Evolutionary conservation across 139 green algal species (phyloP).

Genomic region (Picochlorum sp.): DNA sequence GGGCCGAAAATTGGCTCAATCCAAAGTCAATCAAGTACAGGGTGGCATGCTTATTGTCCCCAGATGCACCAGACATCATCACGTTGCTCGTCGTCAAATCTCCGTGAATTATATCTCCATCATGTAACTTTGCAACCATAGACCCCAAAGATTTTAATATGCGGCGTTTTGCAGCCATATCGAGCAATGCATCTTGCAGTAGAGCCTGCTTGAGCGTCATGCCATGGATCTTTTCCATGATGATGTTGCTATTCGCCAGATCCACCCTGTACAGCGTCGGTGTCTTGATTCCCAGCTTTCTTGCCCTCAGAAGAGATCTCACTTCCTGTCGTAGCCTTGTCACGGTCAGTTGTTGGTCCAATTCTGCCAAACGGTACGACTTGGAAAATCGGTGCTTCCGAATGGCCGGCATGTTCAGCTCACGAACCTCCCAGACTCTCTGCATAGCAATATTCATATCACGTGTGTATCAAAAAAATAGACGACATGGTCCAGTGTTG

Average conservation of each 20-base stretch:
- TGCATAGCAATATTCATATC: slow-evolving; percentile 12
- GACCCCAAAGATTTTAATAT: slow-evolving; percentile 52
- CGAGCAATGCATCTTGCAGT: slow-evolving; percentile 5
- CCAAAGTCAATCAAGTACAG: slow-evolving; percentile 86
- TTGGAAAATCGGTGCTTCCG: slow-evolving; percentile 85
- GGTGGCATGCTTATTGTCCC: not conserved
- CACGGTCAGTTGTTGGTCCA: slow-evolving; percentile 70
- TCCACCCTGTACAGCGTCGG: slow-evolving; percentile 68
- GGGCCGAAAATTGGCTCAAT: slow-evolving; percentile 54
- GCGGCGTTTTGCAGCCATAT: slow-evolving; percentile 18
- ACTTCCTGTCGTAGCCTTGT: slow-evolving; percentile 60
- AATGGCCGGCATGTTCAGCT: slow-evolving; percentile 42
- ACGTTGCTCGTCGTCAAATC: slow-evolving; percentile 88
- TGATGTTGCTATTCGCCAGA: slow-evolving; percentile 33
- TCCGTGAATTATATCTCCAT: slow-evolving; percentile 82
- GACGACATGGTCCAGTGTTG: not conserved
- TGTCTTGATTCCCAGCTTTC: slow-evolving; percentile 57
- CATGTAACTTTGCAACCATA: slow-evolving; percentile 69
- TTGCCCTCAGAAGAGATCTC: slow-evolving; percentile 47
- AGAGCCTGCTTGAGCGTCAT: slow-evolving; percentile 53
- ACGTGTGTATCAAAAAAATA: not conserved
- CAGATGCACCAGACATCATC: slow-evolving; percentile 39
- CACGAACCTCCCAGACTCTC: slow-evolving; percentile 45
- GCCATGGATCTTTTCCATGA: slow-evolving; percentile 62
- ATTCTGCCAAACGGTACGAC: slow-evolving; percentile 61